Evolutionary conservation across 83 land plant species (phyloP), one percentile per base, ranked within the genome.

Genomic region (Isoetes engelmannii): DNA sequence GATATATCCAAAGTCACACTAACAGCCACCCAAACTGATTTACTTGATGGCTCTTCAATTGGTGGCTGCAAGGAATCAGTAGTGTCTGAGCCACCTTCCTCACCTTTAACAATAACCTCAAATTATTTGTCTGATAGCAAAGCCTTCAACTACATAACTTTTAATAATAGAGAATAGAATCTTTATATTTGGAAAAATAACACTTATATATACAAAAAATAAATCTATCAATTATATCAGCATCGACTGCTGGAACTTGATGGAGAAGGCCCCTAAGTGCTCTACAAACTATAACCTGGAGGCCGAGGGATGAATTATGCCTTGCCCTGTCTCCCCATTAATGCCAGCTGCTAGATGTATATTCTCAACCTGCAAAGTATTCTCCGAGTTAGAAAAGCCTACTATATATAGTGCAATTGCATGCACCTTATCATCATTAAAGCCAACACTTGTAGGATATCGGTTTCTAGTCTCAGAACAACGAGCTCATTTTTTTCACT

Each of bases 211-310:
- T n/a, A n/a, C n/a, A n/a, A n/a, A n/a, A n/a, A n/a, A n/a, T n/a
- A n/a, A n/a, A n/a, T n/a, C n/a, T n/a, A n/a, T n/a, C n/a, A n/a
- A n/a, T 72, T 19, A 94, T 73, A 58, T 69, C 51, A 37, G 77
- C 83, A 71, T 94, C 99, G 17, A 69, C 69, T 13, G 54, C 70
- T 43, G 99, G 99, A 61, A 90, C 69, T 67, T 82, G 84, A 77
- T 88, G 99, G 78, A 82, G 74, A 71, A 94, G 76, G 69, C 90
- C 99, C 15, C 99, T 81, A 45, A 94, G 84, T 42, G 99, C 74
- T 61, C 99, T 81, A 56, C 72, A n/a, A 19, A 94, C 69, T 19
- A 72, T 67, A 43, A 94, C 71, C 63, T 86, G 82, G 54, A 90
- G 70, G 5, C 97, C 99, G 50, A 69, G 84, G n/a, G 94, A 55